phyloP scores from a whole-genome alignment of 164 flowering plant species.

The Akebia trifoliata region DNA sequence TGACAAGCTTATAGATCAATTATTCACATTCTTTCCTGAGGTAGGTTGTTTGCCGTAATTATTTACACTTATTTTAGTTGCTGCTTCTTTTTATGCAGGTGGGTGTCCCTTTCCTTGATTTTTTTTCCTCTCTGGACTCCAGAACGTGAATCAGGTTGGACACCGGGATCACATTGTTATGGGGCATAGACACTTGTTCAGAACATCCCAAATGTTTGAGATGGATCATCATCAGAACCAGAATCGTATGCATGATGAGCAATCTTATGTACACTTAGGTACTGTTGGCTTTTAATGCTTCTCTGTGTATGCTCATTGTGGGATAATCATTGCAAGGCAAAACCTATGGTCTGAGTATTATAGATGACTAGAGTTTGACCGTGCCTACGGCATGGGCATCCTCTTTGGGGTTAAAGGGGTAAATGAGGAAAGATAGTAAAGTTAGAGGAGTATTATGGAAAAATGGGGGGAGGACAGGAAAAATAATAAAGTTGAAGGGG shows the following conservation, averaged over 20 bases:
- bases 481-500: too few relatives aligned
- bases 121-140: neutral
- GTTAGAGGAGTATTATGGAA: too few relatives aligned
- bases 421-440: too few relatives aligned
- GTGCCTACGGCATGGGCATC: too few relatives aligned
- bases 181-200: slow-evolving; percentile 57
- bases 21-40: too few relatives aligned
- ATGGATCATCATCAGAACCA: slow-evolving; percentile 44
- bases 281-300: slow-evolving; percentile 12
- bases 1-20: too few relatives aligned
- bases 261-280: slow-evolving; percentile 42
- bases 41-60: neutral
- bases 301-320: slow-evolving; percentile 2
- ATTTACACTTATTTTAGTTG: neutral
- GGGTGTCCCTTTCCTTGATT: neutral
- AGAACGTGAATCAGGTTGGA: slow-evolving; percentile 1
- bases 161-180: slow-evolving; percentile 23
- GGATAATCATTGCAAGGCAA: neutral
- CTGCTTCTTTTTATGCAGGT: slow-evolving; percentile 25
- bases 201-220: slow-evolving; percentile 43
- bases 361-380: neutral
- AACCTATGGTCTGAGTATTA: neutral
- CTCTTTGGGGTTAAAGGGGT: too few relatives aligned
- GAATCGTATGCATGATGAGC: slow-evolving; percentile 38
- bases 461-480: neutral